Evolutionary conservation across 306 rosid species (phyloP), one percentile per base, ranked within the genome.

Genomic region (Quercus parvula): DNA sequence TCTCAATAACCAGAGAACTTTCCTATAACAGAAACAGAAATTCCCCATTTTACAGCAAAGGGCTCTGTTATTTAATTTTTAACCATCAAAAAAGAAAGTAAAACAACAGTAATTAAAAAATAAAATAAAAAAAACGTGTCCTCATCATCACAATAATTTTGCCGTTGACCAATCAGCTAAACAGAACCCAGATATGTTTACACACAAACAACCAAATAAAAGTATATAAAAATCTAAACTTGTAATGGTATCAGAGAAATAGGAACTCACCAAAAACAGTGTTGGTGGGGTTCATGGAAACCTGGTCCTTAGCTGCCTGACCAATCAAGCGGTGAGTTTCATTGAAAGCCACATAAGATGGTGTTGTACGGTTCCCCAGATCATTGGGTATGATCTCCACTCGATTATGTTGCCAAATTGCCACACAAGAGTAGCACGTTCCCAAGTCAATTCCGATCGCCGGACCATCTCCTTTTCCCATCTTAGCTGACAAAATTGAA

Each of bases 361-460:
- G 91, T 6, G 91, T 87, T 9, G 85, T 87, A n/a, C 85, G 81
- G 76, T 85, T 87, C 20, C 88, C 91, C 27, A 82, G 84, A 28
- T 87, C 88, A 27, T 87, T 87, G 41, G 91, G 84, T 58, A 87
- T 82, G 82, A 87, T 87, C 58, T 87, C 91, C 19, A 87, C 91
- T 17, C 88, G 87, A 72, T 87, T 88, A 20, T 72, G 84, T 25
- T 85, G 88, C 91, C 91, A 87, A 38, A 85, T 85, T 1, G 85
- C 88, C 5, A 85, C 88, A 19, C 88, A 87, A 0, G 91, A 87
- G 31, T 85, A 87, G 0, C 87, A 85, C 1, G 88, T 87, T 18
- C 91, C 91, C 67, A 87, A 22, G 68, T 87, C 91, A 27, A 87
- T 87, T 75, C 91, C 91, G 4, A 87, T 87, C 7, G 87, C 87